A percentile compares a stretch with the other conserved stretches of the same genome.
Evolutionary conservation across 805 yeast species (phyloP).

Genomic region (Torulaspora delbrueckii): DNA sequence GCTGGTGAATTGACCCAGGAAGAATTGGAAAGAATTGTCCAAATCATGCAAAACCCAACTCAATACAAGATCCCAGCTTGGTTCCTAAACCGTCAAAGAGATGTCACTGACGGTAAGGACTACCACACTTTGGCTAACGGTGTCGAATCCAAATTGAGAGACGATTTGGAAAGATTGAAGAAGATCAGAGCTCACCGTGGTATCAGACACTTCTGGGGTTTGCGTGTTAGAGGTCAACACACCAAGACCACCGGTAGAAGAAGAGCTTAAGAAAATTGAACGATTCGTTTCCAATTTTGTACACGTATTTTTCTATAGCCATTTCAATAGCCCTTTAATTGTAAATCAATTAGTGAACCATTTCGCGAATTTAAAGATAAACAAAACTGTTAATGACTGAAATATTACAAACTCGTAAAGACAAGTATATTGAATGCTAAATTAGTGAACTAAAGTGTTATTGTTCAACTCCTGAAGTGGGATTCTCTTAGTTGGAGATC

Average conservation of each 20-base stretch:
- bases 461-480: slow-evolving; percentile 23
- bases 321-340: slow-evolving; percentile 10
- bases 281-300: slow-evolving; percentile 4
- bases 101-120: slow-evolving; percentile 97
- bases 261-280: slow-evolving; percentile 35
- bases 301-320: slow-evolving; percentile 10
- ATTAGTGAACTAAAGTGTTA: slow-evolving; percentile 17
- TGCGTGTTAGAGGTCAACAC: slow-evolving; percentile 99
- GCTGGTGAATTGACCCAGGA: slow-evolving; percentile 99
- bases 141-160: slow-evolving; percentile 99
- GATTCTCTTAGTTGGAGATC: slow-evolving; percentile 14
- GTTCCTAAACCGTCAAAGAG: slow-evolving; percentile 99
- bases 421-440: neutral
- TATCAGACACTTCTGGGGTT: slow-evolving; percentile 99
- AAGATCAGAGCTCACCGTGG: slow-evolving; percentile 99
- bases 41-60: slow-evolving; percentile 99
- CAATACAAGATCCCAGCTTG: slow-evolving; percentile 99
- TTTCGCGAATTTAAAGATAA: neutral
- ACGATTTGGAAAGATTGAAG: slow-evolving; percentile 99
- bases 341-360: slow-evolving; percentile 5
- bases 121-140: slow-evolving; percentile 98
- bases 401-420: slow-evolving; percentile 6
- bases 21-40: slow-evolving; percentile 99
- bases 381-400: neutral
- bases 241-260: slow-evolving; percentile 99